A percentile compares a stretch with the other conserved stretches of the same genome.
Evolutionary conservation across 2,329 filamentous ascomycete species (phyloP).

Genomic region (Cladosporium sp.): DNA sequence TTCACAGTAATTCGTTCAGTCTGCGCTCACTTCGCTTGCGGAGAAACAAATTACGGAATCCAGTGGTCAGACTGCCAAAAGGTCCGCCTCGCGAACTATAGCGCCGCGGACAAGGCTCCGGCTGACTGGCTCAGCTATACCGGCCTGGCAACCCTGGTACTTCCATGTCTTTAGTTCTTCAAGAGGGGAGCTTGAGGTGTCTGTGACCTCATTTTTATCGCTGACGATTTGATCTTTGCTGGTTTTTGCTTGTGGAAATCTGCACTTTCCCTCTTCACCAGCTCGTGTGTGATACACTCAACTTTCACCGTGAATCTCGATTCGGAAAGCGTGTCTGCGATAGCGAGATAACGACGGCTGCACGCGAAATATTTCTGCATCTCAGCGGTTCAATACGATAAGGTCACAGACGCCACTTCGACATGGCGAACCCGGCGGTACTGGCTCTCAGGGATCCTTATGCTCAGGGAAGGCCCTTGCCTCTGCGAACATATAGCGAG

Average conservation of each 20-base stretch:
- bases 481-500: slow-evolving; percentile 10
- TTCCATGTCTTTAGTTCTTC: slow-evolving; percentile 4
- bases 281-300: not conserved
- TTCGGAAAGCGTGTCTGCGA: slow-evolving; percentile 6
- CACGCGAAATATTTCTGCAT: not conserved
- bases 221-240: too few species aligned
- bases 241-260: too few species aligned
- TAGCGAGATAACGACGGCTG: slow-evolving; percentile 7
- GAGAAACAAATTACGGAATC: slow-evolving; percentile 2
- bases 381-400: not conserved
- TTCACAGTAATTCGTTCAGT: not conserved
- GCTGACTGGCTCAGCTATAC: slow-evolving; percentile 4
- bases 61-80: not conserved
- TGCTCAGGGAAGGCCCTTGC: slow-evolving; percentile 3
- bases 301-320: not conserved
- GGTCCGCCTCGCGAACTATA: not conserved
- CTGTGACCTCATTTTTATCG: slow-evolving; percentile 4
- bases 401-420: not conserved
- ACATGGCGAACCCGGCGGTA: slow-evolving; percentile 8
- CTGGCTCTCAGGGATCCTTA: slow-evolving; percentile 3
- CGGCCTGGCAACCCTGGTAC: slow-evolving; percentile 7
- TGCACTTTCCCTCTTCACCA: not conserved
- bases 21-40: slow-evolving; percentile 3
- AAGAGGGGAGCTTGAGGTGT: slow-evolving; percentile 1
- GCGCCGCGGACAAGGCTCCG: slow-evolving; percentile 4